Evolutionary conservation across 768 basidiomycete genomes (phyloP).

Genomic region (Tubosaeta brunneosetosa): DNA sequence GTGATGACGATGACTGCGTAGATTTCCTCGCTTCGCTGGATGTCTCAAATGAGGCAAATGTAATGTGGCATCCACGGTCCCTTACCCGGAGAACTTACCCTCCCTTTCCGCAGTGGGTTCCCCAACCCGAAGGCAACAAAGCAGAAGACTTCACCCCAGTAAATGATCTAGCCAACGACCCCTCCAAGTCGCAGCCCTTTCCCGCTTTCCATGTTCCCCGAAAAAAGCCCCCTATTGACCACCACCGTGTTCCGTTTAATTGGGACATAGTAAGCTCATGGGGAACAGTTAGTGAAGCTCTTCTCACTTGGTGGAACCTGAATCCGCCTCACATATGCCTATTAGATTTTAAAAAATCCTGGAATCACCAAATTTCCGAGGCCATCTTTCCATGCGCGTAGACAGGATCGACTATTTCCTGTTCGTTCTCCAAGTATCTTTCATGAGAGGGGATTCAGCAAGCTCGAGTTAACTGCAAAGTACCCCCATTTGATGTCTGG

Average conservation of each 20-base stretch:
- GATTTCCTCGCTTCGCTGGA: conserved; percentile 25
- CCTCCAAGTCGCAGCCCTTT: background rate
- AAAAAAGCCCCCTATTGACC: conserved; percentile 16
- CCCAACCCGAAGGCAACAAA: conserved; percentile 24
- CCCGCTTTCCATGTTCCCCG: conserved; percentile 12
- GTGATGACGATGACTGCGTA: conserved; percentile 22
- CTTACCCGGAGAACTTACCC: conserved; percentile 1
- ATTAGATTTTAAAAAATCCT: conserved; percentile 10
- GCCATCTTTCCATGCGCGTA: conserved; percentile 17
- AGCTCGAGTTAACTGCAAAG: conserved; percentile 24
- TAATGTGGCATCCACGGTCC: conserved; percentile 4
- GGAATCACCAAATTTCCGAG: conserved; percentile 21
- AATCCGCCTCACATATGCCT: background rate
- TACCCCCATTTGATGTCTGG: conserved; percentile 46
- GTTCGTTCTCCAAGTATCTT: conserved; percentile 23
- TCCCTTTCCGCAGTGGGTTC: conserved; percentile 21
- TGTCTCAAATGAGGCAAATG: conserved; percentile 29
- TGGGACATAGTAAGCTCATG: conserved; percentile 14
- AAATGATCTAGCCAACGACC: background rate
- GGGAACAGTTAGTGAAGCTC: conserved; percentile 18
- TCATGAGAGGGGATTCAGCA: conserved; percentile 21
- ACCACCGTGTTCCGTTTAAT: conserved; percentile 15
- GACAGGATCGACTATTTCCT: conserved; percentile 18
- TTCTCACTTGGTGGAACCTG: background rate
- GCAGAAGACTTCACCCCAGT: conserved; percentile 29